Base-by-base conservation (phyloP, 2,329 filamentous ascomycete genomes). In the Decorospora gaudefroyi region DNA sequence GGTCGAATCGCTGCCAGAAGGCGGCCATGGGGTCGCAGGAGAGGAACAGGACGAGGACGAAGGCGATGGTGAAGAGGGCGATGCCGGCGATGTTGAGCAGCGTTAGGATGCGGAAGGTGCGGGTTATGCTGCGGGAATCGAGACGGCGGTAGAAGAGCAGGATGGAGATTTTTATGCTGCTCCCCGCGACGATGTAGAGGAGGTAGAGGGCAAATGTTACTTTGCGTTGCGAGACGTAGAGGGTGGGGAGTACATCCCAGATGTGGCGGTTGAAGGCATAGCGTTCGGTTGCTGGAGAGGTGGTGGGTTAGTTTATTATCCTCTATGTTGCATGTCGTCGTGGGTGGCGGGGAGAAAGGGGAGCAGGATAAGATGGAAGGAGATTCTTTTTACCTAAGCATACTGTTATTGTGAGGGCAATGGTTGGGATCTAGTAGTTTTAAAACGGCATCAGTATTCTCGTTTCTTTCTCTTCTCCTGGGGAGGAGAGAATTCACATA, bases 141-240 rank as follows among this genome's bases (percentile, higher is more conserved):
- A 62, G 44, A 9, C 57, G 54, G 4, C 53, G 52, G 37, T 57
- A 59, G 49, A 59, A 59, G 15, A 55, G 51, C 3, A 64, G 45
- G 9, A 63, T 61, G 13, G 58, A 61, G 7, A 59, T 39, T 31
- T 63, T 64, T 22, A 62, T 52, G 3, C 59, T 38, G 1, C 58
- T 50, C 5, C 48, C 33, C 0, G 46, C 26, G 3, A 52, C 5
- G 9, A 49, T 34, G 25, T 61, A 64, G 4, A 58, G 19, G 8
- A 45, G 11, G 26, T 60, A 54, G 15, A 63, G 49, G 4, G 37
- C 25, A 3, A 64, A 30, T 26, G 53, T 30, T 4, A 45, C 16
- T 33, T 60, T 50, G 16, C 51, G 49, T n/a, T 50, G 31, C 4
- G 15, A 32, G 11, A 44, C 15, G 27, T 38, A 57, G 8, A 35